These are phyloP conservation scores for Fomitopsis betulina DNA, from an alignment of 1,284 basidiomycete species.

Conservation along the genomic window DNA sequence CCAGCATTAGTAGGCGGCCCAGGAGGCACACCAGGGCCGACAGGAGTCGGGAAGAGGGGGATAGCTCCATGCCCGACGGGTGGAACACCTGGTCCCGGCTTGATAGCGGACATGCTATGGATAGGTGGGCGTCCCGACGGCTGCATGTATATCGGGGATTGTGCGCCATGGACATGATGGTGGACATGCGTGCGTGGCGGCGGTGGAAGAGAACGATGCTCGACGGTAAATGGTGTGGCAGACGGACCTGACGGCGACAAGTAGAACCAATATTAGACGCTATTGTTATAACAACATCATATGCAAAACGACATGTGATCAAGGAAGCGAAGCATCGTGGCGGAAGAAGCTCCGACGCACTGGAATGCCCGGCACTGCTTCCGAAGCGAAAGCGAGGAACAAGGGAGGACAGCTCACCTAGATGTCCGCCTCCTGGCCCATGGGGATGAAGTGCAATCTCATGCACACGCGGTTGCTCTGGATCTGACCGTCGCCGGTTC, in stretches of 20 bases:
- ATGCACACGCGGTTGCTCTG: constrained; percentile 8
- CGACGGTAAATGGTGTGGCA: constrained; percentile 15
- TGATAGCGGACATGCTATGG: constrained; percentile 1
- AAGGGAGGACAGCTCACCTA: constrained; percentile 1
- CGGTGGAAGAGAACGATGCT: constrained; percentile 13
- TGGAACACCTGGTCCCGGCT: constrained; percentile 10
- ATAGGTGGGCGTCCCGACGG: constrained; percentile 12
- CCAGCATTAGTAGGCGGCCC: constrained; percentile 10
- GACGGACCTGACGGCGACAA: not conserved
- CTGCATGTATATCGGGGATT: constrained; percentile 25
- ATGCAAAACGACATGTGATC: not conserved
- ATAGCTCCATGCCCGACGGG: constrained; percentile 19
- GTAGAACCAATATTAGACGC: not conserved
- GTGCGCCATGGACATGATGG: constrained; percentile 14
- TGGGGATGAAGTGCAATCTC: not conserved
- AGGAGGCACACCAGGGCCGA: constrained; percentile 19
- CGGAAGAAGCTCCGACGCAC: not conserved
- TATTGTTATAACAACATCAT: not conserved
- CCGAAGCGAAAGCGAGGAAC: not conserved
- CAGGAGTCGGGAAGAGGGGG: constrained; percentile 22
- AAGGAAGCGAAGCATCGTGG: not conserved
- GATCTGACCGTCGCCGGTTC: constrained; percentile 12
- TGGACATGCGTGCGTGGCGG: constrained; percentile 8
- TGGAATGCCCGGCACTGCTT: not conserved
- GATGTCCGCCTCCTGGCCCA: not conserved